Base-by-base conservation (phyloP, 768 basidiomycete species). In the Suillus bovinus region DNA sequence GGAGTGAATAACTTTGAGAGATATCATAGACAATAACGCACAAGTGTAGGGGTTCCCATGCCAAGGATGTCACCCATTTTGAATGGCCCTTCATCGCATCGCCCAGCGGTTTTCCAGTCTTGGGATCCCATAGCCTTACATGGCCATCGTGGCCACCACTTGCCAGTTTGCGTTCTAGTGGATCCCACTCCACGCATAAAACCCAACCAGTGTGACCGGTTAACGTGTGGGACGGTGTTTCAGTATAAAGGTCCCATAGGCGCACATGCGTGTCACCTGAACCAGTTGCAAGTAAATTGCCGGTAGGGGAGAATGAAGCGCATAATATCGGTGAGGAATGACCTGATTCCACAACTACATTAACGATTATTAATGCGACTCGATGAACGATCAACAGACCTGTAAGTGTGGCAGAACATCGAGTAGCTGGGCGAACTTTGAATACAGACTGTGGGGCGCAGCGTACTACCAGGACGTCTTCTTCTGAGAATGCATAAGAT, bases 371-470 rank as follows among this genome's bases (percentile, higher is more conserved):
- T 52, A 58, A 60, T 41, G 56, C 5, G 53, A 29, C 44, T 16
- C 50, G 52, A 56, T 14, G 31, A 39, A 61, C 58, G 58, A 59
- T 55, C 36, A 62, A 75, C 81, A 61, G 69, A 89, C 93, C 94
- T 63, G 90, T 89, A 34, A 98, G 80, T 10, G 94, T 96, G 4
- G 93, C 92, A 20, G 94, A 96, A 74, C 96, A 99, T 68, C 97
- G 79, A 34, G 94, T 95, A 13, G 97, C 94, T 27, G 94, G 93
- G 66, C 96, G 82, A 31, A 99, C 96, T 62, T 88, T 86, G 77
- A 97, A 99, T 5, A 99, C 91, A 50, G 95, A 93, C 74, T 99
- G 96, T 10, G 96, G 96, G 31, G 96, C 88, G 74, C 96, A 99
- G 67, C 89, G 86, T 29, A 99, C 83, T 57, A 91, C 81, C 61